Evolutionary conservation across 2,329 filamentous ascomycete genomes (phyloP).

Genomic region (Colletotrichum brevisporum): DNA sequence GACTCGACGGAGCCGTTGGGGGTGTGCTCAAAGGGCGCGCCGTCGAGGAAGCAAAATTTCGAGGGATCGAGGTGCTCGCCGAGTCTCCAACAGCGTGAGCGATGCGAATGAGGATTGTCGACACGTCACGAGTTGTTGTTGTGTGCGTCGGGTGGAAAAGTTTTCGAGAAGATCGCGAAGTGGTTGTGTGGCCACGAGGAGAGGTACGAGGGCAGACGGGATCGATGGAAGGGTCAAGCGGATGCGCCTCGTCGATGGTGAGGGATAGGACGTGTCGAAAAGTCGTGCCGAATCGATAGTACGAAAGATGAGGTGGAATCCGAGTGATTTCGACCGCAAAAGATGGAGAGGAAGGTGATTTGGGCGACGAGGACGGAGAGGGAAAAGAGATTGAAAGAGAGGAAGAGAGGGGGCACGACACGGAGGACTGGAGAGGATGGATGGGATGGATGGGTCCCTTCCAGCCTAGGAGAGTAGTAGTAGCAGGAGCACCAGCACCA

Average conservation of each 20-base stretch:
- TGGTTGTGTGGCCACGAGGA: constrained; percentile 41
- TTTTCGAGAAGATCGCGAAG: constrained; percentile 41
- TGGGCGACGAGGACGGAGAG: constrained; percentile 33
- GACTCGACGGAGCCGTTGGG: constrained; percentile 24
- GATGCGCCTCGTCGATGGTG: constrained; percentile 50
- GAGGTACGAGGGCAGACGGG: constrained; percentile 40
- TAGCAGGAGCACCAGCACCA: constrained; percentile 20
- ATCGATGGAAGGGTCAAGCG: constrained; percentile 43
- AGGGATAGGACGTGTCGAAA: constrained; percentile 44
- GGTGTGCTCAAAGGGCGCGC: constrained; percentile 15
- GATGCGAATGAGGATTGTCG: background rate
- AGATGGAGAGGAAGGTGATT: constrained; percentile 35
- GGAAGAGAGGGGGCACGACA: constrained; percentile 42
- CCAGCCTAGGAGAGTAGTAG: constrained; percentile 26
- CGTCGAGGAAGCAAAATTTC: constrained; percentile 18
- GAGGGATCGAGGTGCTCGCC: constrained; percentile 6
- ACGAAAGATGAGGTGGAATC: constrained; percentile 30
- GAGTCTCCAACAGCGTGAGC: background rate
- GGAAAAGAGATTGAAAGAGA: constrained; percentile 42
- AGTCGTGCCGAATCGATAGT: constrained; percentile 36
- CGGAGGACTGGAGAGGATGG: constrained; percentile 33
- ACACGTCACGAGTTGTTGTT: constrained; percentile 17
- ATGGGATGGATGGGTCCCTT: constrained; percentile 38
- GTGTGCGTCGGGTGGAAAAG: constrained; percentile 34
- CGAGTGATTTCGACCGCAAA: constrained; percentile 35